Evolutionary conservation across 2,329 filamentous ascomycete genomes (phyloP).

Genomic region (Phyllosticta ampelicida): DNA sequence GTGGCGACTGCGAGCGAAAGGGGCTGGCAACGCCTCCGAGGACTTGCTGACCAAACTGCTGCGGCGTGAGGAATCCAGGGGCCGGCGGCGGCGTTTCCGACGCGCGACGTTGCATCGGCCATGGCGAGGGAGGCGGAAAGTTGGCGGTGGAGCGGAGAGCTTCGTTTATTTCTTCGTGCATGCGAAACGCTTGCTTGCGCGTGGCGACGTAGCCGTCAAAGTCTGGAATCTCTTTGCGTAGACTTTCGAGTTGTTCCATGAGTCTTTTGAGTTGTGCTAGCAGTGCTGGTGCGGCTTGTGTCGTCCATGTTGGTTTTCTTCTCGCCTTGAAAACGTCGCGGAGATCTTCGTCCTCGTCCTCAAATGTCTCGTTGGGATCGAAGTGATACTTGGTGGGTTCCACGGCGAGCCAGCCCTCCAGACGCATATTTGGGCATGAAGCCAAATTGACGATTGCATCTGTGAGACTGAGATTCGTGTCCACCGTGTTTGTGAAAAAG

Average conservation of each 20-base stretch:
- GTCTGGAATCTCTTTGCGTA: slow-evolving; percentile 35
- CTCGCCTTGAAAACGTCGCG: slow-evolving; percentile 26
- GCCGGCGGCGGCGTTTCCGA: slow-evolving; percentile 14
- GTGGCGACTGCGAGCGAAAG: slow-evolving; percentile 24
- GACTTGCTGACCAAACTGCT: slow-evolving; percentile 23
- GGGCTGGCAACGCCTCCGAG: slow-evolving; percentile 21
- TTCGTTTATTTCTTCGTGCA: slow-evolving; percentile 35
- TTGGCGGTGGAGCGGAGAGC: slow-evolving; percentile 22
- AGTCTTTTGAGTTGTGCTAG: slow-evolving; percentile 33
- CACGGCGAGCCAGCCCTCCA: slow-evolving; percentile 85
- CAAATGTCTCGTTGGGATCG: slow-evolving; percentile 10
- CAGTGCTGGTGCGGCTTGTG: slow-evolving; percentile 28
- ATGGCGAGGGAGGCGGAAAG: slow-evolving; percentile 18
- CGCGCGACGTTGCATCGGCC: not conserved
- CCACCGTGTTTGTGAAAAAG: slow-evolving; percentile 84
- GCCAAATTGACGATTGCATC: slow-evolving; percentile 73
- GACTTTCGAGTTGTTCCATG: slow-evolving; percentile 30
- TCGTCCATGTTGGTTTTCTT: slow-evolving; percentile 26
- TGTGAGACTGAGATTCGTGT: slow-evolving; percentile 81
- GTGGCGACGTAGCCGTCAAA: slow-evolving; percentile 38
- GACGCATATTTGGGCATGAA: slow-evolving; percentile 69
- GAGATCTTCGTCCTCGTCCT: slow-evolving; percentile 20
- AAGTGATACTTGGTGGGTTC: slow-evolving; percentile 44
- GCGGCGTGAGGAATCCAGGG: slow-evolving; percentile 23
- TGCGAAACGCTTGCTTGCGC: slow-evolving; percentile 39